Conservation (phyloP, 257 asterid species). For the Nicotiana knightiana region DNA sequence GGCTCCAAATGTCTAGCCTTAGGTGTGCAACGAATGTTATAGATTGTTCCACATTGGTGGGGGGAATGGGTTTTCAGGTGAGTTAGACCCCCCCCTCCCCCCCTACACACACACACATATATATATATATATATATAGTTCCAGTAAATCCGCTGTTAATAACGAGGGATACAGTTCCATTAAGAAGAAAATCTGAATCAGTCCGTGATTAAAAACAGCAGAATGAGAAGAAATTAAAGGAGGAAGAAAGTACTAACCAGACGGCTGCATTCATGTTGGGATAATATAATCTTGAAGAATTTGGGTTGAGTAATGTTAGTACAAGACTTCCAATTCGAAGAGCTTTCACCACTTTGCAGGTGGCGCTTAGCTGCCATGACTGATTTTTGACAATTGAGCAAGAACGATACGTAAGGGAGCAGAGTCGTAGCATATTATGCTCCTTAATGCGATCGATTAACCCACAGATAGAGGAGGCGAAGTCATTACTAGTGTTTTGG, state of each 20-base stretch:
- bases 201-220: too few species aligned
- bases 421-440: too few species aligned
- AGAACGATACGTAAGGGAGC: too few species aligned
- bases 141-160: background rate
- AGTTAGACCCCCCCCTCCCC: too few species aligned
- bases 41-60: background rate
- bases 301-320: background rate
- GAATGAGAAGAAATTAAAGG: background rate
- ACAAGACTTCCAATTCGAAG: background rate
- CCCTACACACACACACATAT: too few species aligned
- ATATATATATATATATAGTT: background rate
- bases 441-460: too few species aligned
- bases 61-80: background rate
- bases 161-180: background rate
- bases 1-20: background rate
- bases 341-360: background rate
- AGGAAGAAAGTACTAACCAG: background rate
- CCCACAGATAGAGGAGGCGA: too few species aligned
- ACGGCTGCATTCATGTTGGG: background rate
- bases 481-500: too few species aligned
- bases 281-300: background rate
- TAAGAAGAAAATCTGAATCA: too few species aligned
- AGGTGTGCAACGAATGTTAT: background rate
- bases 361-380: background rate
- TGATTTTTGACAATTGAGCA: background rate